Conservation (phyloP, 2,329 filamentous ascomycete species). For the Metarhizium robertsii region DNA sequence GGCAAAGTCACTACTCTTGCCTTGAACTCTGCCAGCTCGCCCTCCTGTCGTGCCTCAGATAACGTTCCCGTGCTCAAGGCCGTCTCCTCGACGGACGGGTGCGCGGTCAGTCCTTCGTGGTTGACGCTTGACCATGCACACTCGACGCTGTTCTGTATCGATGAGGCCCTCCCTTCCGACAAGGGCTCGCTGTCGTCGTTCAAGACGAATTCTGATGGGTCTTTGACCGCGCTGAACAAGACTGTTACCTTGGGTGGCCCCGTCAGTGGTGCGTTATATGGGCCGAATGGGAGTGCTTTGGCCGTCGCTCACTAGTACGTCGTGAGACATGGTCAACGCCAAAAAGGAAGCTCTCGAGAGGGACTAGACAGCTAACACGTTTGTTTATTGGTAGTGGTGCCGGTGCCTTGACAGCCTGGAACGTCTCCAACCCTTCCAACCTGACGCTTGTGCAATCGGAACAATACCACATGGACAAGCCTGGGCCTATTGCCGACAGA, state of each 20-base stretch:
- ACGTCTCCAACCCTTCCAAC: conserved; percentile 27
- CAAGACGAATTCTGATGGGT: conserved; percentile 26
- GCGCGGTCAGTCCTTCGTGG: conserved; percentile 50
- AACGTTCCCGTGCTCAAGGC: conserved; percentile 25
- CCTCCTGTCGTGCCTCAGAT: no score
- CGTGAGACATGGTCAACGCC: not conserved
- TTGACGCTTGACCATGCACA: conserved; percentile 43
- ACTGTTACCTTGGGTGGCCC: conserved; percentile 29
- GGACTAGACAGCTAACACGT: not conserved
- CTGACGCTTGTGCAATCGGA: conserved; percentile 28
- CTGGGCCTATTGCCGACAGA: conserved; percentile 31
- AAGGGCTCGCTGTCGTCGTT: conserved; percentile 40
- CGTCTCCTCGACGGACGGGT: conserved; percentile 34
- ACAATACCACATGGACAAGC: conserved; percentile 28
- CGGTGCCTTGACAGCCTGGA: conserved; percentile 34
- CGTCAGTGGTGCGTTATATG: conserved; percentile 34
- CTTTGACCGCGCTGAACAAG: conserved; percentile 27
- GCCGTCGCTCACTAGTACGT: conserved; percentile 38
- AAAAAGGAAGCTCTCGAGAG: not conserved
- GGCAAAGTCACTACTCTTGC: conserved; percentile 39
- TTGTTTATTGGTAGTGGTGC: conserved; percentile 19
- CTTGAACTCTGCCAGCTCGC: conserved; percentile 15
- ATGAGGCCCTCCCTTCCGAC: conserved; percentile 42
- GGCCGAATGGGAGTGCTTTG: conserved; percentile 27
- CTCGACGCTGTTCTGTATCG: conserved; percentile 46